Evolutionary conservation across 208 protist species (phyloP).

Genomic region (Trypanosoma congolense): DNA sequence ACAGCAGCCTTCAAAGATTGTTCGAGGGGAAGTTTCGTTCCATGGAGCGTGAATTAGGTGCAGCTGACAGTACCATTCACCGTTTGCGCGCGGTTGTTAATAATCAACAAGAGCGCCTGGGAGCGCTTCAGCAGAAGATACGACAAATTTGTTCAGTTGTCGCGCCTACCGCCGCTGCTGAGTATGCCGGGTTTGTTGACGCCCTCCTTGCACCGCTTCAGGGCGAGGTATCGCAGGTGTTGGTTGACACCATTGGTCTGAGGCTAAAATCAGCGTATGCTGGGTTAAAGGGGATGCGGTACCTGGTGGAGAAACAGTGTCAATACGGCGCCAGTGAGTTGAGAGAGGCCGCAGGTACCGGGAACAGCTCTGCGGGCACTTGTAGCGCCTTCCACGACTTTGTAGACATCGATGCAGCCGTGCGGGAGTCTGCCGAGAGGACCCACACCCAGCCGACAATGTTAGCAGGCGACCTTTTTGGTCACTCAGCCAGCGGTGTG

Average conservation of each 20-base stretch:
- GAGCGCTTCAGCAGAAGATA: conserved; percentile 10
- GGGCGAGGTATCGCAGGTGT: conserved; percentile 2
- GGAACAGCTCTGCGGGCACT: too few species aligned
- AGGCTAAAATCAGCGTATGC: conserved; percentile 7
- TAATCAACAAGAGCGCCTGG: conserved; percentile 11
- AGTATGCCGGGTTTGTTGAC: background rate
- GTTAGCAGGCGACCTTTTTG: too few species aligned
- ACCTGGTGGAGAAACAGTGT: background rate
- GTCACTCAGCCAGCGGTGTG: too few species aligned
- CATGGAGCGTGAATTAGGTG: conserved; percentile 1
- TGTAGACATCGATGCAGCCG: too few species aligned
- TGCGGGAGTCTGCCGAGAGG: too few species aligned
- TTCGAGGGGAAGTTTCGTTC: conserved; percentile 12
- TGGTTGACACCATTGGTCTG: conserved; percentile 5
- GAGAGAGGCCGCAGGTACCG: too few species aligned
- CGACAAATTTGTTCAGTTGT: conserved; percentile 3
- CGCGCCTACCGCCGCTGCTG: background rate
- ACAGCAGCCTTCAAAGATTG: background rate
- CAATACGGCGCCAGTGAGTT: background rate
- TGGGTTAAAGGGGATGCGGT: background rate
- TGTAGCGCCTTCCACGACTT: too few species aligned
- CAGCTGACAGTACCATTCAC: conserved; percentile 5
- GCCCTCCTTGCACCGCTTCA: background rate
- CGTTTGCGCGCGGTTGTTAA: conserved; percentile 1
- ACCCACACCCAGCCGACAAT: too few species aligned